Base-by-base conservation (phyloP, 2,329 filamentous ascomycete species). In the Cladosporium phlei region DNA sequence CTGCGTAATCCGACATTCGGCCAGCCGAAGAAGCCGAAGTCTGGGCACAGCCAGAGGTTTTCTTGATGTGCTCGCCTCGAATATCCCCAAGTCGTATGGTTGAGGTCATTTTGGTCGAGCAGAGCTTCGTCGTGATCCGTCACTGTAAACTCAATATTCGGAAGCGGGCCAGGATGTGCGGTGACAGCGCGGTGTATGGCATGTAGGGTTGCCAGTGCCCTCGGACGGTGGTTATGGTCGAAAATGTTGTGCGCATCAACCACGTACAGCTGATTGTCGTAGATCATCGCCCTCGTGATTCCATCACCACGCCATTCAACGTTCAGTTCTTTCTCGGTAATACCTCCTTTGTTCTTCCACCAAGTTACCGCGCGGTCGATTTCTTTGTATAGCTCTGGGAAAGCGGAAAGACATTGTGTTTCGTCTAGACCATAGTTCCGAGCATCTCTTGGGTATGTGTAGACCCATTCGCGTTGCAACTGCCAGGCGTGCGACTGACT, bases 21-120 rank as follows among this genome's bases (percentile, higher is more conserved):
- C 73, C 72, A 76, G 7, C 69, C 65, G 71, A 72, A 78, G 61
- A 73, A 76, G 25, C 72, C 74, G 52, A 77, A 77, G 53, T 77
- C 74, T 0, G 74, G 74, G 59, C 77, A 75, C 16, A 77, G 59
- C 74, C 74, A 77, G 28, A 60, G 51, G 27, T 59, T 55, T 28
- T 59, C 54, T 50, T 56, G 43, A 53, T 50, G 38, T 54, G 55
- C 42, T 51, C 56, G 52, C 53, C 50, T 67, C 3, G 70, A 66
- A 52, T 71, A 75, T 5, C 67, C 65, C 72, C 72, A 74, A 38
- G 21, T 70, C 12, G 48, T 56, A 43, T 49, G 52, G 58, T 11
- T 42, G 17, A 52, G 28, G 17, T 50, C 52, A 58, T 11, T 24
- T 16, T 54, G 37, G 16, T 50, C 52, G 17, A 38, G 27, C 21